These are phyloP conservation scores for Heliamphora exappendiculata DNA, from an alignment of 148 eudicot species.

Conservation along the genomic window DNA sequence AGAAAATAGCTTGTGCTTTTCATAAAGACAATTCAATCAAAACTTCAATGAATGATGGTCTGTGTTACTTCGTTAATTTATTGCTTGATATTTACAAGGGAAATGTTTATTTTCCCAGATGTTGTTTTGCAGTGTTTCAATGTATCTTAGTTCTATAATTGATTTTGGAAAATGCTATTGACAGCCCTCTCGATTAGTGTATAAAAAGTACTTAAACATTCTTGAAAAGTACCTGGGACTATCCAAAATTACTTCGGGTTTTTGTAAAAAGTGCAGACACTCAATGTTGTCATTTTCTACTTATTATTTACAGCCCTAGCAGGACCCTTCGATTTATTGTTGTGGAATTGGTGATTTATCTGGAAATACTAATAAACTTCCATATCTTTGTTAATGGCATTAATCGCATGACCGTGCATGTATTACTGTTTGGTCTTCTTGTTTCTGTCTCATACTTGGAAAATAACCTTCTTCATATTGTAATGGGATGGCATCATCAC, in stretches of 20 bases:
- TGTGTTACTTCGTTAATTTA: neutral
- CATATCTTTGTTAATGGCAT: neutral
- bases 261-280: too few species aligned
- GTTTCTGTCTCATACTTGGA: neutral
- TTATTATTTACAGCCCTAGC: too few species aligned
- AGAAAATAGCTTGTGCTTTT: slow-evolving; percentile 16
- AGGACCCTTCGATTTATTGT: too few species aligned
- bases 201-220: too few species aligned
- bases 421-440: neutral
- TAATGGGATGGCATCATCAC: neutral
- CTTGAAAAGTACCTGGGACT: too few species aligned
- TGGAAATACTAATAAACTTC: neutral
- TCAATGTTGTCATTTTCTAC: too few species aligned
- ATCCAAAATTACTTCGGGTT: too few species aligned
- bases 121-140: neutral
- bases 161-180: too few species aligned
- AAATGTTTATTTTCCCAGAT: neutral
- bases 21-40: slow-evolving; percentile 17
- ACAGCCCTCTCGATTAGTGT: too few species aligned
- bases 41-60: slow-evolving; percentile 37
- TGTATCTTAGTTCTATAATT: neutral
- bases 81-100: neutral
- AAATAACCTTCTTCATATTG: neutral
- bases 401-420: neutral
- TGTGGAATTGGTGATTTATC: neutral